Evolutionary conservation across 805 yeast species (phyloP), one percentile per base, ranked within the genome.

Genomic region (Candida sithepensis): DNA sequence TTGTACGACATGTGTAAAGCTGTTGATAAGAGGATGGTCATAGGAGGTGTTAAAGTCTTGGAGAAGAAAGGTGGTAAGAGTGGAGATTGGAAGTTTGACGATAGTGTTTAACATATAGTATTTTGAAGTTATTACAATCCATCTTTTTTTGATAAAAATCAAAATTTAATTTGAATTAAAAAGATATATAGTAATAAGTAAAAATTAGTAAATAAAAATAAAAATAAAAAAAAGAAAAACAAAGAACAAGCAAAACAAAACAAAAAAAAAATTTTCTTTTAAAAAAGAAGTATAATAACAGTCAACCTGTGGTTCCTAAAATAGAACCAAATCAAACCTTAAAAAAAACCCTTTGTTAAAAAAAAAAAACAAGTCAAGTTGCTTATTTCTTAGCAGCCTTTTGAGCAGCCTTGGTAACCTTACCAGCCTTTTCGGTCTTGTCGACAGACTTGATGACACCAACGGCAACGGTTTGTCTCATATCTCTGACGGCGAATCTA

Each of bases 391-490:
- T 82, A 65, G 77, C 78, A 70, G 88, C 88, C 84, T 84, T 84
- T 62, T 74, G 75, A 74, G 96, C 96, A 74, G 96, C 88, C 89
- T 88, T 88, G 90, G 96, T 88, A 68, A 88, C 94, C 90, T 88
- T 88, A 78, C 89, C 91, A 69, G 89, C 88, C 75, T 76, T 78
- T 77, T 82, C 70, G 62, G 87, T 66, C 86, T 89, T 89, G 69
- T 80, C 95, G 67, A 89, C 96, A 59, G 89, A 75, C 85, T 92
- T 87, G 87, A 92, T 87, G 72, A 91, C 96, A 88, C 97, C 97
- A 73, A 91, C 97, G 73, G 97, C 97, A 69, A 91, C 97, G 67
- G 97, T 91, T 81, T 90, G 97, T 87, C 97, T 88, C 97, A 90
- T 90, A 80, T 90, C 97, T 87, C 97, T 91, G 83, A 90, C 97